Percentiles rank a stretch among this genome's conserved stretches.
Conservation (phyloP, 2,329 filamentous ascomycete species). For the Penicillium nordicum region DNA sequence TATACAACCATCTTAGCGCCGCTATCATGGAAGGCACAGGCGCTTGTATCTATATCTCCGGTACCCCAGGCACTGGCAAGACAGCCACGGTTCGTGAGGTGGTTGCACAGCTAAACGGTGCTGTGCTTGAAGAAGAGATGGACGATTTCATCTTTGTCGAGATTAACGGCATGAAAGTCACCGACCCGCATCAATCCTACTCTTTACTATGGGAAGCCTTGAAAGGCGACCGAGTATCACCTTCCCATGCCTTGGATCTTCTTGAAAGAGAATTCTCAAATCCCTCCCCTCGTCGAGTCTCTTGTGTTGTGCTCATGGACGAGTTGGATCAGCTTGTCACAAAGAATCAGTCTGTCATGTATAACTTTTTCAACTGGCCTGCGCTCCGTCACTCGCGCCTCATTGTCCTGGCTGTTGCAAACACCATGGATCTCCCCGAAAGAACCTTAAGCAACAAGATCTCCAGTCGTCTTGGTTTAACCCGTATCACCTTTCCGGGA, state of each 20-base stretch:
- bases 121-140: constrained; percentile 82
- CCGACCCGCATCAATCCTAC: constrained; percentile 95
- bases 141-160: constrained; percentile 99
- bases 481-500: constrained; percentile 92
- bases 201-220: constrained; percentile 93
- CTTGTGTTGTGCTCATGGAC: constrained; percentile 97
- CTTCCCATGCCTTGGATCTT: constrained; percentile 84
- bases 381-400: constrained; percentile 83
- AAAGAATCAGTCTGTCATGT: constrained; percentile 99
- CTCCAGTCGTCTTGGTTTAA: constrained; percentile 83
- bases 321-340: constrained; percentile 97
- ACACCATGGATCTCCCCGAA: constrained; percentile 98
- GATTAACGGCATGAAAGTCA: constrained; percentile 99
- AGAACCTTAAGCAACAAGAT: constrained; percentile 98
- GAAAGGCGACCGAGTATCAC: constrained; percentile 87
- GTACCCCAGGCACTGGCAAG: constrained; percentile 96
- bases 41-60: constrained; percentile 97
- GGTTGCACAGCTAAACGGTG: constrained; percentile 80
- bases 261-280: constrained; percentile 89
- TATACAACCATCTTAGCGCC: constrained; percentile 89
- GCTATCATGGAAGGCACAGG: constrained; percentile 92
- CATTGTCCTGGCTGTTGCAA: constrained; percentile 94
- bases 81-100: constrained; percentile 97
- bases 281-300: constrained; percentile 83
- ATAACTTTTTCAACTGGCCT: constrained; percentile 99